phyloP scores from a whole-genome alignment of 2,329 filamentous ascomycete genomes.

The Phaeophleospora eucalypticola region DNA sequence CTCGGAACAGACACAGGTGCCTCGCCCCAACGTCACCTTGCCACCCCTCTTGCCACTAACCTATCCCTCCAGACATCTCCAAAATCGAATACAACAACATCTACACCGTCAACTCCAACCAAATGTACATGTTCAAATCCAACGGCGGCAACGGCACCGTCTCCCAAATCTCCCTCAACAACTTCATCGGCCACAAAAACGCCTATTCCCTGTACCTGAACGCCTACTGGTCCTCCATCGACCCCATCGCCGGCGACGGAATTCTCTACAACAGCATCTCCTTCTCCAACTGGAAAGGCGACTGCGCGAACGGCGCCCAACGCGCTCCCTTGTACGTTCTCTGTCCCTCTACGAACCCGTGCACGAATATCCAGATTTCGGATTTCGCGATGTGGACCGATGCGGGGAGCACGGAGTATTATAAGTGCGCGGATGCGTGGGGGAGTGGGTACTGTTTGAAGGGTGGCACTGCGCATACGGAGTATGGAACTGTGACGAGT shows the following conservation, averaged over 20 bases:
- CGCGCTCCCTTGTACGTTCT: conserved; percentile 53
- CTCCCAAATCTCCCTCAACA: conserved; percentile 49
- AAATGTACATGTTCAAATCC: conserved; percentile 58
- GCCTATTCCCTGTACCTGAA: conserved; percentile 57
- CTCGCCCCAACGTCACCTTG: no score
- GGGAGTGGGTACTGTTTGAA: neutral
- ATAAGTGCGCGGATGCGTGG: conserved; percentile 49
- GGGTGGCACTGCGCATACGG: neutral
- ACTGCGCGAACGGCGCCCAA: conserved; percentile 45
- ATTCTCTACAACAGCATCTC: conserved; percentile 52
- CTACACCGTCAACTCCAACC: conserved; percentile 54
- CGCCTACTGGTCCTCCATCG: conserved; percentile 49
- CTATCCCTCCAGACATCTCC: conserved; percentile 45
- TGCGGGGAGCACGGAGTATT: conserved; percentile 36
- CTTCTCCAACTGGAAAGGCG: conserved; percentile 55
- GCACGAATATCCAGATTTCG: conserved; percentile 48
- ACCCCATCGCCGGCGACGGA: conserved; percentile 43
- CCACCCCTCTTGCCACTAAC: no score
- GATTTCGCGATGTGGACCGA: conserved; percentile 55
- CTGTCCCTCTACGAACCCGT: conserved; percentile 50
- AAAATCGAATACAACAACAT: conserved; percentile 54
- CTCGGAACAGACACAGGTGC: conserved; percentile 43
- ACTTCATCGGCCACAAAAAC: conserved; percentile 59
- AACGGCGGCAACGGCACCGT: conserved; percentile 55
- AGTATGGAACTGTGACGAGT: conserved; percentile 35